Evolutionary conservation across 345 rosid genomes (phyloP).

Genomic region (Dimocarpus longan): DNA sequence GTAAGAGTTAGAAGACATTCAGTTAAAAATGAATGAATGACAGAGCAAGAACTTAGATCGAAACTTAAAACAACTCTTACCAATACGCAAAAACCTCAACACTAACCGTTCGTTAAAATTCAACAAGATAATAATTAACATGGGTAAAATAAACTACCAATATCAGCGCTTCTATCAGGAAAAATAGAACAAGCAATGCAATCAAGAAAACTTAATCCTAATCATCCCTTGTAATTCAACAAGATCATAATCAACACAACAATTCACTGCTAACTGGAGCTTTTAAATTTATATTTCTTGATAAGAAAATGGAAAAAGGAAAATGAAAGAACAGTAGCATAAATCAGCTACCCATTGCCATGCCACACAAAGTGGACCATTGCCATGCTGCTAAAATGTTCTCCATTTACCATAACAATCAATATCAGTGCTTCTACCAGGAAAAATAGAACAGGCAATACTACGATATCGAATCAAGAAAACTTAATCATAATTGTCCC

Average conservation of each 20-base stretch:
- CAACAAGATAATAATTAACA: neutral
- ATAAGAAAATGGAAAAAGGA: no score
- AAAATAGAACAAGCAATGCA: neutral
- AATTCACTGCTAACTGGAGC: neutral
- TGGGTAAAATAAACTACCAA: neutral
- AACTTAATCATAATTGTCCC: no score
- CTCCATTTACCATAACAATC: no score
- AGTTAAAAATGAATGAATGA: neutral
- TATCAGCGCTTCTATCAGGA: no score
- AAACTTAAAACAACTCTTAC: neutral
- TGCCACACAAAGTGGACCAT: no score
- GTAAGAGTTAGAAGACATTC: conserved; percentile 7
- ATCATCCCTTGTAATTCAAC: conserved; percentile 7
- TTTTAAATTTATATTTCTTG: no score
- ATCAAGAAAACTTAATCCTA: conserved; percentile 14
- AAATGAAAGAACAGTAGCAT: no score
- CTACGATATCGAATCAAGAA: no score
- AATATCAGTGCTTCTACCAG: no score
- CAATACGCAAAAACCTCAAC: neutral
- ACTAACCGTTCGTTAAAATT: neutral
- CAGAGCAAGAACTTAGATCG: neutral
- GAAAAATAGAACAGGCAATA: no score
- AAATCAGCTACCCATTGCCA: no score
- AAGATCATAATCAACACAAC: conserved; percentile 6
- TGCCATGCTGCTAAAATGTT: no score